Evolutionary conservation across 768 basidiomycete genomes (phyloP).

Genomic region (Boletus edulis): DNA sequence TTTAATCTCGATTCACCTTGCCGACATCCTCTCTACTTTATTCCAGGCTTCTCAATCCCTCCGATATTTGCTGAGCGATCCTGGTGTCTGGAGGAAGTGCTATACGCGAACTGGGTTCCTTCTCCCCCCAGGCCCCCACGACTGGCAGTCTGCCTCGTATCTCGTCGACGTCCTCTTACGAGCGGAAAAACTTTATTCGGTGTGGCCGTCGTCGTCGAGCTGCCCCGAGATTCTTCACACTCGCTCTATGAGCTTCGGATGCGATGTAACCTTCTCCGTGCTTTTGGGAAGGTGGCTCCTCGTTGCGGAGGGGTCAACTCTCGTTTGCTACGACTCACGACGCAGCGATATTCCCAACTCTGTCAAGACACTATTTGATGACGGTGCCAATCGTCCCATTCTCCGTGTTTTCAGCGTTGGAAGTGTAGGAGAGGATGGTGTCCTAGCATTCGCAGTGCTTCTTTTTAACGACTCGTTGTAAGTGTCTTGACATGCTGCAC

Average conservation of each 20-base stretch:
- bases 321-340: conserved; percentile 11
- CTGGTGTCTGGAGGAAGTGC: conserved; percentile 2
- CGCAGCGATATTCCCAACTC: neutral
- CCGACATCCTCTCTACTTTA: neutral
- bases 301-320: conserved; percentile 5
- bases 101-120: neutral
- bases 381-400: neutral
- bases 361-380: neutral
- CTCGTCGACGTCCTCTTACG: conserved; percentile 3
- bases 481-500: neutral
- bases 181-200: neutral
- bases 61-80: conserved; percentile 1
- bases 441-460: conserved; percentile 7
- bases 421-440: neutral
- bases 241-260: neutral
- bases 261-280: neutral
- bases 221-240: neutral
- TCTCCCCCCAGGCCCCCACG: conserved; percentile 6
- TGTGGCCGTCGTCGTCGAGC: conserved; percentile 6
- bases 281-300: conserved; percentile 9
- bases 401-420: neutral
- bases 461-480: conserved; percentile 2
- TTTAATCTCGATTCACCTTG: neutral
- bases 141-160: conserved; percentile 12
- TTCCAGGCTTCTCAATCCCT: conserved; percentile 2